These are phyloP conservation scores for Diaporthe sp. DNA, from an alignment of 2,329 filamentous ascomycete genomes.

Conservation along the genomic window DNA sequence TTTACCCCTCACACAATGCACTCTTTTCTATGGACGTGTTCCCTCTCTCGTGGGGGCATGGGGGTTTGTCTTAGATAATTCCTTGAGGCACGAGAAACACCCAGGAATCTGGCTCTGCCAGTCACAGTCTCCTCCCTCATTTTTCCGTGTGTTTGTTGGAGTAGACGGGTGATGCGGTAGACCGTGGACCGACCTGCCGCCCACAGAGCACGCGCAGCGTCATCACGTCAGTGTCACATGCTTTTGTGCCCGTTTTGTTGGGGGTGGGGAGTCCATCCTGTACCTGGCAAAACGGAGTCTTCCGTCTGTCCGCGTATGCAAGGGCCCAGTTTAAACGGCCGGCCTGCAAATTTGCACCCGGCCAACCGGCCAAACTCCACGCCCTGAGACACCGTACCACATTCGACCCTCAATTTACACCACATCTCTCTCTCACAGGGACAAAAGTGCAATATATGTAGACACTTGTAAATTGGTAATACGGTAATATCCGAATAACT, in stretches of 20 bases:
- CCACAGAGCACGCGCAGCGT: background rate
- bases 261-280: constrained; percentile 2
- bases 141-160: background rate
- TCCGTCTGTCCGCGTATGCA: constrained; percentile 1
- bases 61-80: constrained; percentile 31
- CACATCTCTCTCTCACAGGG: background rate
- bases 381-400: background rate
- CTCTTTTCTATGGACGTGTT: background rate
- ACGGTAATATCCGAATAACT: too few species aligned
- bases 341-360: constrained; percentile 11
- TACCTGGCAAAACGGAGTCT: constrained; percentile 10
- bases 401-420: fast-evolving
- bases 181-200: background rate
- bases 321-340: background rate
- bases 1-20: constrained; percentile 29
- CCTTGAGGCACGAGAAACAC: background rate
- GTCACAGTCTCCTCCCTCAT: background rate
- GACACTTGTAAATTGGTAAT: too few species aligned
- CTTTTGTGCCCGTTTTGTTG: constrained; percentile 23
- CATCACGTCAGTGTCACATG: constrained; percentile 30
- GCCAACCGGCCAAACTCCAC: background rate
- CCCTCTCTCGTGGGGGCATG: constrained; percentile 13
- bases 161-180: background rate
- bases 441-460: too few species aligned
- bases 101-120: background rate